These are phyloP conservation scores for Fonsecaea pugnacius DNA, from an alignment of 2,329 filamentous ascomycete species.

Conservation along the genomic window DNA sequence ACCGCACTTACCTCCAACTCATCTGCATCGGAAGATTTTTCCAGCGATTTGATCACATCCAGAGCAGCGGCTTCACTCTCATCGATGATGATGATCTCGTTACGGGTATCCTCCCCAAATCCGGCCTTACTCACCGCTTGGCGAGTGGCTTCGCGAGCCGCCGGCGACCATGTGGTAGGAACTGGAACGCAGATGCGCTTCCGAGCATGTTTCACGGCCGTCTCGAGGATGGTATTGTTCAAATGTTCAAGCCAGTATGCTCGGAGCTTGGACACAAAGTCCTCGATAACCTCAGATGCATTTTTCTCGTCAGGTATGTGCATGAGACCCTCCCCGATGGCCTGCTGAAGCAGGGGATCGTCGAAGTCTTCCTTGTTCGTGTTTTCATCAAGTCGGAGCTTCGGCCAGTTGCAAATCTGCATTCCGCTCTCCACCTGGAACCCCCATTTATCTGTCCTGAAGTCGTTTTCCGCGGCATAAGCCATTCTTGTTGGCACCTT, in stretches of 20 bases:
- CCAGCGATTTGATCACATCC: neutral
- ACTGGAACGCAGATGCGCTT: neutral
- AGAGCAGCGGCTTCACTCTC: conserved; percentile 1
- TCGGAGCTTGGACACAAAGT: conserved; percentile 1
- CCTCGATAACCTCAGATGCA: conserved; percentile 2
- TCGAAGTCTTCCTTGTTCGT: conserved; percentile 3
- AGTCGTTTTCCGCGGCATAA: conserved; percentile 9
- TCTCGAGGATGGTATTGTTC: neutral
- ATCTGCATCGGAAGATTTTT: neutral
- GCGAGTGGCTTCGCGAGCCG: neutral
- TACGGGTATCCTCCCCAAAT: neutral
- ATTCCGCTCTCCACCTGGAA: neutral
- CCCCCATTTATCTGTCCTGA: conserved; percentile 7
- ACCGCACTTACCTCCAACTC: neutral
- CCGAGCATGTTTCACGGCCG: neutral
- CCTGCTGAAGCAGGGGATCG: conserved; percentile 5
- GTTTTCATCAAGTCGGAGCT: conserved; percentile 10
- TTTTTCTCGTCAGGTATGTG: neutral
- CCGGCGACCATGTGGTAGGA: conserved; percentile 1
- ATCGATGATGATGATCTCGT: conserved; percentile 2
- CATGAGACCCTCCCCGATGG: conserved; percentile 6
- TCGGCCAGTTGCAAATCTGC: neutral
- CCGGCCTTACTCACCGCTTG: neutral
- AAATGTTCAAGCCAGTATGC: neutral
- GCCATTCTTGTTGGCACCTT: conserved; percentile 11